Conservation (phyloP, 768 basidiomycete genomes). For the Leccinum broughii region DNA sequence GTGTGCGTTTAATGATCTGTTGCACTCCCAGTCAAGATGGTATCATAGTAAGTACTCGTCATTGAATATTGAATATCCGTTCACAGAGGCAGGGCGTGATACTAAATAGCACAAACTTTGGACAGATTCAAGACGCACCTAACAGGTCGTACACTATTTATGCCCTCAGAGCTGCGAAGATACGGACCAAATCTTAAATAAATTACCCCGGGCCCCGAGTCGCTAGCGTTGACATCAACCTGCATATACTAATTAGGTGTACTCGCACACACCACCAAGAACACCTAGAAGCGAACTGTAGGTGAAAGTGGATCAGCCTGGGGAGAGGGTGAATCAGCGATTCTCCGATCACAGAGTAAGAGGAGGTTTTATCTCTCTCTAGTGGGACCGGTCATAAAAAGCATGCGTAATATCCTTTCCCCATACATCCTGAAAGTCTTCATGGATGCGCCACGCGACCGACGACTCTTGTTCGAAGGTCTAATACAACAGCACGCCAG, state of each 20-base stretch:
- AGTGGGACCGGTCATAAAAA: neutral
- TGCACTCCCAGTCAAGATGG: neutral
- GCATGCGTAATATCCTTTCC: conserved; percentile 24
- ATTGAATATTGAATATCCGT: neutral
- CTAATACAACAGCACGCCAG: conserved; percentile 26
- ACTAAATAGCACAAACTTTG: neutral
- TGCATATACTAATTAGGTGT: neutral
- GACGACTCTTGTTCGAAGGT: conserved; percentile 34
- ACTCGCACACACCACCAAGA: neutral
- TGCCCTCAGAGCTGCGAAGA: neutral
- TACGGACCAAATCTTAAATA: neutral
- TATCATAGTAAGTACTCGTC: neutral
- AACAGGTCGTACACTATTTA: neutral
- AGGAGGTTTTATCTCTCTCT: neutral
- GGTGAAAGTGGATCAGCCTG: neutral
- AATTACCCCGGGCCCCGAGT: neutral
- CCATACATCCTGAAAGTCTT: conserved; percentile 53
- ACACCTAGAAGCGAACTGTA: neutral
- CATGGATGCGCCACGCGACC: conserved; percentile 52
- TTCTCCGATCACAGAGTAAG: neutral
- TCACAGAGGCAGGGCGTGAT: neutral
- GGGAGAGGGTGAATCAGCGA: neutral
- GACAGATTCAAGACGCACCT: neutral
- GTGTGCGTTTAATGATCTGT: neutral
- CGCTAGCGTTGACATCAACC: neutral